phyloP scores from a whole-genome alignment of 768 basidiomycete species.

The Lentinula aciculospora region DNA sequence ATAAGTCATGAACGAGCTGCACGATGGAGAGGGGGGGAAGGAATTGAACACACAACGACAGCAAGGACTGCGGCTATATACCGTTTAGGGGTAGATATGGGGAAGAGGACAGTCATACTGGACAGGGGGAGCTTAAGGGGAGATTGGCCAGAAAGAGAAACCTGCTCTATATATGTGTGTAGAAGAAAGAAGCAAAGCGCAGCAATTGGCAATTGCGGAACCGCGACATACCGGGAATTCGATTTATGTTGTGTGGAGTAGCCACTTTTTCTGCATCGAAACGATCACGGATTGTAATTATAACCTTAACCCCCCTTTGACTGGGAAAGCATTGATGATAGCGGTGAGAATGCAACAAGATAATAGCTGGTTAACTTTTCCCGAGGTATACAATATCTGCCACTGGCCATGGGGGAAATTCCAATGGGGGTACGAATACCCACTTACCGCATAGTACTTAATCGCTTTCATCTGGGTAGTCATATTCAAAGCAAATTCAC shows the following conservation, averaged over 20 bases:
- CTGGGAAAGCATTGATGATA: not conserved
- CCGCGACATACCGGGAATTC: not conserved
- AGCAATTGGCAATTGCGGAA: not conserved
- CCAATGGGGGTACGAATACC: too few relatives aligned
- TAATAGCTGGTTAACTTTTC: too few relatives aligned
- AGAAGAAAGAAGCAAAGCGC: not conserved
- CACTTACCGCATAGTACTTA: too few relatives aligned
- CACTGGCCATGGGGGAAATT: too few relatives aligned
- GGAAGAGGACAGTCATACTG: slow-evolving; percentile 16
- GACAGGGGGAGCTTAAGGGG: not conserved
- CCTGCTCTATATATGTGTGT: not conserved
- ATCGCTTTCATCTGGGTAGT: too few relatives aligned
- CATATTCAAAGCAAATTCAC: too few relatives aligned
- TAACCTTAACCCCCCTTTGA: not conserved
- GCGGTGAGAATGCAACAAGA: too few relatives aligned
- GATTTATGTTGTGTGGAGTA: not conserved
- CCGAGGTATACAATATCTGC: too few relatives aligned
- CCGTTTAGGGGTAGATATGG: slow-evolving; percentile 58
- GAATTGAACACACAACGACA: slow-evolving; percentile 34
- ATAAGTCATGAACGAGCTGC: not conserved
- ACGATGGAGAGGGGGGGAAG: not conserved
- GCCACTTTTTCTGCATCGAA: not conserved
- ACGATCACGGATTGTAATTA: not conserved
- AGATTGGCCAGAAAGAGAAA: not conserved
- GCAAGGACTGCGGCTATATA: slow-evolving; percentile 44